Conservation (phyloP, 257 asterid species). For the Handroanthus guayacan region DNA sequence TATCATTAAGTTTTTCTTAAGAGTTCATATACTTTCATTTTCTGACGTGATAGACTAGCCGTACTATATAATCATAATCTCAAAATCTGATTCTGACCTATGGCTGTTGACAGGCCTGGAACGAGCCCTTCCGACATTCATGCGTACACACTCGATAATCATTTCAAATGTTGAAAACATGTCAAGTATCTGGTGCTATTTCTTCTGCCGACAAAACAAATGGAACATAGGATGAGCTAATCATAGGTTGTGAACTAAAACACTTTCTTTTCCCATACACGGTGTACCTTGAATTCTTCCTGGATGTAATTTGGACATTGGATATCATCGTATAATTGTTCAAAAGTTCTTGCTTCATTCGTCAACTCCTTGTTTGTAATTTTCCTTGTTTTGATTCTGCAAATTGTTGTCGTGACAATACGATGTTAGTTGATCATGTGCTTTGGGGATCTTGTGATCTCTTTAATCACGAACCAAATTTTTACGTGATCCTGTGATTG, state of each 20-base stretch:
- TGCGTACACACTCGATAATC: slow-evolving; percentile 79
- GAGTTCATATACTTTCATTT: too few relatives aligned
- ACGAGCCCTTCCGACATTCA: slow-evolving; percentile 87
- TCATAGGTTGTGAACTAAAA: background rate
- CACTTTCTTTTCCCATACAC: background rate
- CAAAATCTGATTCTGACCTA: background rate
- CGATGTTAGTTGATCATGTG: background rate
- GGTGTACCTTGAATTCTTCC: background rate
- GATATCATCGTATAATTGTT: background rate
- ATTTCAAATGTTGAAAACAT: slow-evolving; percentile 57
- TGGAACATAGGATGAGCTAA: slow-evolving; percentile 28
- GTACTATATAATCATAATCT: background rate
- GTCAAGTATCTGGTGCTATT: background rate
- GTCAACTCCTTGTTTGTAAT: slow-evolving; percentile 9
- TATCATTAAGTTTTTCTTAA: too few relatives aligned
- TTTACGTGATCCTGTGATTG: too few relatives aligned
- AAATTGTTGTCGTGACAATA: slow-evolving; percentile 3
- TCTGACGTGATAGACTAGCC: background rate
- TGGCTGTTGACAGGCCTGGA: slow-evolving; percentile 77
- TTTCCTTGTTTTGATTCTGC: slow-evolving; percentile 3
- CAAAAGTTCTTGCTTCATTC: slow-evolving; percentile 21
- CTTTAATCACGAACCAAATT: too few relatives aligned
- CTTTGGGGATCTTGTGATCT: background rate
- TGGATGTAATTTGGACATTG: slow-evolving; percentile 18
- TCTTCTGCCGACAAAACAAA: background rate